Evolutionary conservation across 2,329 filamentous ascomycete species (phyloP).

Genomic region (Metarhizium brunneum): DNA sequence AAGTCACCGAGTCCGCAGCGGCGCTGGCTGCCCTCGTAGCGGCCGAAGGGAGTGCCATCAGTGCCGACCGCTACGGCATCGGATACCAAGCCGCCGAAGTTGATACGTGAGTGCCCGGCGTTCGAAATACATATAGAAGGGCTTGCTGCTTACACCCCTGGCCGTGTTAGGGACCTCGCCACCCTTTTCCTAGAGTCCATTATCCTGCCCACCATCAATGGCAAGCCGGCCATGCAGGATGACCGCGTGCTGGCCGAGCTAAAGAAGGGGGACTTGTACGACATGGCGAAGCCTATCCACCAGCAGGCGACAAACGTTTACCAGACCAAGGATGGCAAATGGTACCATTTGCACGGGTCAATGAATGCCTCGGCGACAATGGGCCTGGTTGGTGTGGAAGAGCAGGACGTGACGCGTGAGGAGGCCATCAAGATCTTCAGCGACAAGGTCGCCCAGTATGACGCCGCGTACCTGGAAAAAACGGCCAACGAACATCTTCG

Average conservation of each 20-base stretch:
- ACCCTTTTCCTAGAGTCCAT: background rate
- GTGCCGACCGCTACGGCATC: background rate
- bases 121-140: background rate
- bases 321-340: conserved; percentile 22
- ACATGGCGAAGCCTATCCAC: conserved; percentile 16
- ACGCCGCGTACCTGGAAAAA: conserved; percentile 19
- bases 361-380: conserved; percentile 20
- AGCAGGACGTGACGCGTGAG: conserved; percentile 16
- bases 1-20: background rate
- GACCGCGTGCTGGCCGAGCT: background rate
- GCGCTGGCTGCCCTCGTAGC: background rate
- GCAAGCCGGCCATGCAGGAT: background rate
- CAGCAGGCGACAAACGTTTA: conserved; percentile 24
- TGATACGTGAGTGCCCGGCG: background rate
- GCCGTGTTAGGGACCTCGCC: background rate
- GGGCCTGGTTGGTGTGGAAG: conserved; percentile 21
- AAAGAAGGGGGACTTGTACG: background rate
- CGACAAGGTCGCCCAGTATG: conserved; percentile 14
- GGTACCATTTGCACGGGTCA: conserved; percentile 26
- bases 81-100: background rate
- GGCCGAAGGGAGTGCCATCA: background rate
- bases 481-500: conserved; percentile 23
- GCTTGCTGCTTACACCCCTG: background rate
- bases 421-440: conserved; percentile 17
- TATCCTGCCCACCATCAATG: background rate